phyloP scores from a whole-genome alignment of 2,329 filamentous ascomycete genomes.

The Phaeosphaeria sp. region DNA sequence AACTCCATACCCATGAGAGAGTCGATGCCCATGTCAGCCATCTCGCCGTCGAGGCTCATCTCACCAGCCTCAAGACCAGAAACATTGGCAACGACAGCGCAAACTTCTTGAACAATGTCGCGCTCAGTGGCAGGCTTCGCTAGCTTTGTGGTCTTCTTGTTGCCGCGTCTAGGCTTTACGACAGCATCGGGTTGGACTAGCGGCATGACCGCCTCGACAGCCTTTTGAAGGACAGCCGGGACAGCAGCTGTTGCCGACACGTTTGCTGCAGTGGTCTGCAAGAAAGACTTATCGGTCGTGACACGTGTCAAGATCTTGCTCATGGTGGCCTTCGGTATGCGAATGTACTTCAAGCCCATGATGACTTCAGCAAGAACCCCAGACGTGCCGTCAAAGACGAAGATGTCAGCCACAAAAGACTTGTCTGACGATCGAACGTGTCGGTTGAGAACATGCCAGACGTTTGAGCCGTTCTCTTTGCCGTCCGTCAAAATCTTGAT shows the following conservation, averaged over 20 bases:
- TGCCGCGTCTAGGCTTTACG: background rate
- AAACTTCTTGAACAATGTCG: conserved; percentile 5
- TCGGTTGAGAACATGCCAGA: conserved; percentile 37
- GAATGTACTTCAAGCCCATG: conserved; percentile 38
- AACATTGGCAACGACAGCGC: conserved; percentile 12
- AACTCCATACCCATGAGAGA: conserved; percentile 49
- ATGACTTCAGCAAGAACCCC: conserved; percentile 38
- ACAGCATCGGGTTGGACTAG: too few species aligned
- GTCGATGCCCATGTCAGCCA: conserved; percentile 48
- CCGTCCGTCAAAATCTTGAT: background rate
- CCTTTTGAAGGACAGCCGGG: background rate
- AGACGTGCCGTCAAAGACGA: conserved; percentile 38
- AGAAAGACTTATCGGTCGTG: background rate
- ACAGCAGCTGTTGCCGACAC: background rate
- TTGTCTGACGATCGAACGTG: conserved; percentile 28
- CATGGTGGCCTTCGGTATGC: conserved; percentile 28
- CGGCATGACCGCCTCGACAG: too few species aligned
- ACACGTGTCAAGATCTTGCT: conserved; percentile 14
- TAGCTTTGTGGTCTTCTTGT: background rate
- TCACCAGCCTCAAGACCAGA: conserved; percentile 23
- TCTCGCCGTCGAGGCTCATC: conserved; percentile 21
- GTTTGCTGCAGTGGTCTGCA: too few species aligned
- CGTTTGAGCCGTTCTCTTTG: conserved; percentile 7
- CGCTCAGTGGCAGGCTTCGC: background rate
- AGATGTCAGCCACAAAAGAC: conserved; percentile 38